These are phyloP conservation scores for Acanthamoeba castellanii DNA, from an alignment of 208 protist genomes.

Conservation along the genomic window DNA sequence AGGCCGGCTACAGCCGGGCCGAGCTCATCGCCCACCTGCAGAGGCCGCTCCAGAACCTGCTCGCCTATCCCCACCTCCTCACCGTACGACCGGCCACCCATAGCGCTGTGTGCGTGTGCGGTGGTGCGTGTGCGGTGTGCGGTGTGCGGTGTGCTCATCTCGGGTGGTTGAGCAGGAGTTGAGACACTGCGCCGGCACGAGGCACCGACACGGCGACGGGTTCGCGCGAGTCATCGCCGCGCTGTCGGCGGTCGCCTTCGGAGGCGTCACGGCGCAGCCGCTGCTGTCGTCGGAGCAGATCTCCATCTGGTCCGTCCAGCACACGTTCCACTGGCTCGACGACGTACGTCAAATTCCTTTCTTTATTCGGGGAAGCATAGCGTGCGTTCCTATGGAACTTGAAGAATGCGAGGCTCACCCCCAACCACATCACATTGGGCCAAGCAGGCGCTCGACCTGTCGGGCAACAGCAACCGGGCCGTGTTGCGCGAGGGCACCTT, in stretches of 20 bases:
- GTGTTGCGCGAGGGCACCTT: background rate
- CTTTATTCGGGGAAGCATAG: no score
- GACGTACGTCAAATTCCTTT: background rate
- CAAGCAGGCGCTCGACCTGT: background rate
- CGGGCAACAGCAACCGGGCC: background rate
- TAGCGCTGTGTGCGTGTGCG: no score
- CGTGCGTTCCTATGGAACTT: no score
- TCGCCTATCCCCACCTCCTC: background rate
- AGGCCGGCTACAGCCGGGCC: background rate
- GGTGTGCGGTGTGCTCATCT: background rate
- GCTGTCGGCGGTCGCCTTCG: background rate
- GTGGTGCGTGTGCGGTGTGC: background rate
- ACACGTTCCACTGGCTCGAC: constrained; percentile 11
- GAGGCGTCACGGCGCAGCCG: background rate
- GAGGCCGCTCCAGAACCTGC: background rate
- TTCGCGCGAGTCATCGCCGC: background rate
- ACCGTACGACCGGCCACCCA: background rate
- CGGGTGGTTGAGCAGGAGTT: background rate
- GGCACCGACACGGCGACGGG: background rate
- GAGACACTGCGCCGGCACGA: background rate
- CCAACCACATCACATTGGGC: background rate
- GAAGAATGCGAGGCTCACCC: background rate
- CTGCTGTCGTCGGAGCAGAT: background rate
- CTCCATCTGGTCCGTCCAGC: background rate
- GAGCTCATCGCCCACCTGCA: constrained; percentile 1